Percentiles rank a stretch among this genome's conserved stretches.
phyloP scores from a whole-genome alignment of 768 basidiomycete species.

The Mycena indigotica region DNA sequence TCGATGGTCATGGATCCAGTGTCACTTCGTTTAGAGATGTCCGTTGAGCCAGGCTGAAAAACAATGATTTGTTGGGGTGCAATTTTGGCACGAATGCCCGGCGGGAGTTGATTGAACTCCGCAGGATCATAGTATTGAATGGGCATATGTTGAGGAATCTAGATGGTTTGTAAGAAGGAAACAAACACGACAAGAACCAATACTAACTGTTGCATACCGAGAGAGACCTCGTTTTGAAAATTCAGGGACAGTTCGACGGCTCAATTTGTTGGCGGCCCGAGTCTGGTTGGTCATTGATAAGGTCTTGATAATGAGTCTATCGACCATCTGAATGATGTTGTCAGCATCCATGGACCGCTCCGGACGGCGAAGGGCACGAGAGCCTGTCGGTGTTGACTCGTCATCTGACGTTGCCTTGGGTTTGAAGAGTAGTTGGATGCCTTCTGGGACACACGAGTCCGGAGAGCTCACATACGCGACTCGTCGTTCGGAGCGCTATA shows the following conservation, averaged over 20 bases:
- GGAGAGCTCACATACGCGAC: background rate
- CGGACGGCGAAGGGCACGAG: conserved; percentile 4
- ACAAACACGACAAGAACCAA: background rate
- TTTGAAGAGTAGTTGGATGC: background rate
- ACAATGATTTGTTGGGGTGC: conserved; percentile 1
- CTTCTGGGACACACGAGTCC: background rate
- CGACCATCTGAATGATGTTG: conserved; percentile 1
- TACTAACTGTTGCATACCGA: background rate
- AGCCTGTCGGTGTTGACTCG: conserved; percentile 10
- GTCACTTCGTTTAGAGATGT: conserved; percentile 2
- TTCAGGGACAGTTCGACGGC: background rate
- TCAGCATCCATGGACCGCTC: conserved; percentile 9
- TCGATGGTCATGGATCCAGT: background rate
- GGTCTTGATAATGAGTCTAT: background rate
- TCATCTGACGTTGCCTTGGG: conserved; percentile 14
- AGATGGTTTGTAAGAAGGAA: background rate
- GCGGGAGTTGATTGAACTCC: conserved; percentile 11
- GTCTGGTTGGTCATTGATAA: background rate
- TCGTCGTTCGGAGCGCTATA: background rate
- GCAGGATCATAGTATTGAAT: conserved; percentile 14
- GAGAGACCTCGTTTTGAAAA: conserved; percentile 1
- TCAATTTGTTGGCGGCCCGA: background rate
- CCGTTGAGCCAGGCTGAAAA: conserved; percentile 1
- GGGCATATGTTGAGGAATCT: conserved; percentile 14
- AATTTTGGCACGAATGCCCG: conserved; percentile 7